A percentile compares a stretch with the other conserved stretches of the same genome.
phyloP scores from a whole-genome alignment of 345 rosid genomes.

The Psidium friedrichsthalianum region DNA sequence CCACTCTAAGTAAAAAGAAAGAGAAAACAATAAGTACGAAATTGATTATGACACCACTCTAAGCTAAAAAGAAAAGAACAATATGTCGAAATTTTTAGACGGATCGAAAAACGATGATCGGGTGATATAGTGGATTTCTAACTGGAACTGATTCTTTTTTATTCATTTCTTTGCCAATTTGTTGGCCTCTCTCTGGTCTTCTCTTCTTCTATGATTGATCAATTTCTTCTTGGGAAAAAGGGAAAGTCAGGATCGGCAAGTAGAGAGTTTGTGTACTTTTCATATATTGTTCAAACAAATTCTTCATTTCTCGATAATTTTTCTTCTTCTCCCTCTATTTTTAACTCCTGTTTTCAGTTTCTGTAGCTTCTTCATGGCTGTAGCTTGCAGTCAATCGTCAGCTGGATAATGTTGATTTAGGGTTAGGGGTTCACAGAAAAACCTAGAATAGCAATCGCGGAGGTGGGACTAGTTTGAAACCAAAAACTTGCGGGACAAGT shows the following conservation, averaged over 20 bases:
- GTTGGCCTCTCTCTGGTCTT: background rate
- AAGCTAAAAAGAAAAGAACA: background rate
- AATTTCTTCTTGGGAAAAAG: background rate
- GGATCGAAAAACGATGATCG: background rate
- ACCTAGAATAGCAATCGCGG: no score
- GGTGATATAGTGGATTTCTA: background rate
- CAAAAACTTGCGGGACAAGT: background rate
- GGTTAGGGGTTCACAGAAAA: background rate
- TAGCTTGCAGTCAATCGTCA: no score
- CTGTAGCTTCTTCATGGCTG: no score
- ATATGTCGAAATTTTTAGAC: background rate
- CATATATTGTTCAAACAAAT: background rate
- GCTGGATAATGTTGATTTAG: no score
- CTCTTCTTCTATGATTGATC: background rate
- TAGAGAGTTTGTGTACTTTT: background rate
- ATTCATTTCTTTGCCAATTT: background rate
- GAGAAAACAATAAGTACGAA: rapidly evolving
- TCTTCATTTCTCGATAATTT: background rate
- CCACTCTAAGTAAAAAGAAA: no score
- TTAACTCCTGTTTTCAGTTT: no score
- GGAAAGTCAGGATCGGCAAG: background rate
- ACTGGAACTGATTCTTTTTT: background rate
- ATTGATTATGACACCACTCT: background rate
- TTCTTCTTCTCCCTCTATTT: background rate
- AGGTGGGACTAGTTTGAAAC: background rate